Base-by-base conservation (phyloP, 352 stramenopile genomes). In the Phytopythium mirpurense region DNA sequence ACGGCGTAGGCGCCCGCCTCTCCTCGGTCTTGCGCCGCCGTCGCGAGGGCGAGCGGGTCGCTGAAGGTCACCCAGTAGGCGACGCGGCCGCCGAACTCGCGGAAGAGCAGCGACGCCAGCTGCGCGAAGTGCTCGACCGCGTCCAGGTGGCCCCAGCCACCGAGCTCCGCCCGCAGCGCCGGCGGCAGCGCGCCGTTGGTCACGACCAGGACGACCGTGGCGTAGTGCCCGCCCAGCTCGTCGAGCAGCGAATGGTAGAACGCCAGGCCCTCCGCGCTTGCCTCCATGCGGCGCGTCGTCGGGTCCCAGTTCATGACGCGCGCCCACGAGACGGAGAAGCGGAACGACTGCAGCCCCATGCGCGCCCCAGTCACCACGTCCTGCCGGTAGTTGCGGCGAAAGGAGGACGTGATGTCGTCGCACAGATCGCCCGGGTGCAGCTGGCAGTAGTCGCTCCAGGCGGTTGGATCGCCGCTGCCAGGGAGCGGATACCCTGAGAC, bases 11-110 rank as follows among this genome's bases (percentile, higher is more conserved):
- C 63, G 54, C 78, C 72, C 21, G 63, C 63, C 36, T 65, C 53
- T 45, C 87, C 89, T 41, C 76, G 84, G 48, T 83, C 80, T 64
- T 98, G 98, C 19, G 83, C 93, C 31, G 85, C 65, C 23, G 86
- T 85, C 19, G 81, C 78, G 35, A 97, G 86, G 10, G 75, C 92
- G 72, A 87, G 93, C 15, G 90, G 76, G 67, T 99, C 96, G 59
- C 98, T 98, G 54, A 99, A 91, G 4, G 95, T 98, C 15, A 96
- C 86, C 95, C 95, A 99, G 54, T 83, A 85, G 57, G 94, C 87
- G 16, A 98, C 86, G 47, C 95, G 86, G 54, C 79, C 62, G 42
- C 94, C 95, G 74, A 96, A 98, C 38, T 86, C 74, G 15, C 76
- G 57, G 66, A 98, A 98, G 52, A 87, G 94, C 24, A 98, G 67